These are phyloP conservation scores for Flaveria trinervia DNA, from an alignment of 129 eudicot genomes.

Conservation along the genomic window DNA sequence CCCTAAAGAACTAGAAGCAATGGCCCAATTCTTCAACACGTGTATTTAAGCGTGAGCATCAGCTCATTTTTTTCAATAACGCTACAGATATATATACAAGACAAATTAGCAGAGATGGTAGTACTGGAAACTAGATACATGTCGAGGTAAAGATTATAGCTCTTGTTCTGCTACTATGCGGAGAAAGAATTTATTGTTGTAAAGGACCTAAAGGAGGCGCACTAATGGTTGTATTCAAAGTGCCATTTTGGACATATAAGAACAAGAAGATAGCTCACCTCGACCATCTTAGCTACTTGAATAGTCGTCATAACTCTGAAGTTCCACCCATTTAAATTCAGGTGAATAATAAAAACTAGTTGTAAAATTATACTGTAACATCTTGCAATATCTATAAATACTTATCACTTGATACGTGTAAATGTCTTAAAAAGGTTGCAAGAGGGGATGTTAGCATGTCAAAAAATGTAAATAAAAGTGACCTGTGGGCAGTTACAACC, in stretches of 20 bases:
- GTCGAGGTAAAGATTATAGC: background rate
- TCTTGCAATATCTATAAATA: background rate
- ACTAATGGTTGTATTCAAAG: background rate
- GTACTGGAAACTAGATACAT: background rate
- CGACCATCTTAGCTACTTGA: background rate
- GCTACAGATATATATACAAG: background rate
- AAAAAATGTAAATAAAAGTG: slow-evolving; percentile 23
- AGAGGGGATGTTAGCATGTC: background rate
- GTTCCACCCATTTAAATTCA: background rate
- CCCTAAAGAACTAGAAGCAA: background rate
- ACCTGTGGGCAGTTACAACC: slow-evolving; percentile 35
- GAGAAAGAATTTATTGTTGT: background rate
- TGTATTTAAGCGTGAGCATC: background rate
- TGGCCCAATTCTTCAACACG: background rate
- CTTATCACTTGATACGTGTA: slow-evolving; percentile 8
- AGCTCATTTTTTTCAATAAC: background rate
- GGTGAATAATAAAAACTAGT: background rate
- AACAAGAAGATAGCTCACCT: background rate
- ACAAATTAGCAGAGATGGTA: background rate
- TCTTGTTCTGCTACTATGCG: background rate
- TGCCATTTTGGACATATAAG: background rate
- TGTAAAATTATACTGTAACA: background rate
- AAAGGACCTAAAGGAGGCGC: background rate
- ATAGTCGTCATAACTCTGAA: too few relatives aligned
- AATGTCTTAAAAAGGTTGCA: slow-evolving; percentile 82